A percentile compares a stretch with the other conserved stretches of the same genome.
phyloP scores from a whole-genome alignment of 1,139 yeast species.

The Wickerhamomyces sp. region DNA sequence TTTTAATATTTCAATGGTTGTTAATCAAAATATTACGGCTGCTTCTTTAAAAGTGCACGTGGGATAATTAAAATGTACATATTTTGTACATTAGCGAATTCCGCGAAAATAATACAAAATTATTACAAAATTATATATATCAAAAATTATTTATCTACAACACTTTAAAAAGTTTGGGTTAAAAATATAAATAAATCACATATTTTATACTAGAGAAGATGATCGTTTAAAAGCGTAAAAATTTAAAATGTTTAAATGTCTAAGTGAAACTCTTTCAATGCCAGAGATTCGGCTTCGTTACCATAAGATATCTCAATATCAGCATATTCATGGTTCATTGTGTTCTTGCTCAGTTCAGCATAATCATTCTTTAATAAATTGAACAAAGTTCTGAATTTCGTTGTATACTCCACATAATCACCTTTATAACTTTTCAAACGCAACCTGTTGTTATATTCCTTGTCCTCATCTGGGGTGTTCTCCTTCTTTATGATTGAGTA shows the following conservation, averaged over 20 bases:
- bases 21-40: too few species aligned
- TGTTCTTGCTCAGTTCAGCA: not conserved
- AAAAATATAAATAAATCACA: too few species aligned
- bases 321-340: not conserved
- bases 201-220: too few species aligned
- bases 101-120: too few species aligned
- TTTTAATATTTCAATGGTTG: too few species aligned
- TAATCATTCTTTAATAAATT: slow-evolving; percentile 1
- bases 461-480: slow-evolving; percentile 8
- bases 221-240: not conserved
- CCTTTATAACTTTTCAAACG: slow-evolving; percentile 24
- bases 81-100: too few species aligned
- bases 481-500: slow-evolving; percentile 13
- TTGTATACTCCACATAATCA: slow-evolving; percentile 18
- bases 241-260: not conserved
- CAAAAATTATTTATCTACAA: too few species aligned
- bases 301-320: not conserved
- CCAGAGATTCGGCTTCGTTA: not conserved
- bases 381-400: slow-evolving; percentile 2
- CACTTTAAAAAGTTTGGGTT: too few species aligned
- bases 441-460: slow-evolving; percentile 14
- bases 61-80: not conserved
- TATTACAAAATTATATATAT: too few species aligned
- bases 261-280: not conserved
- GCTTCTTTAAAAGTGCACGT: slow-evolving; percentile 1